These are phyloP conservation scores for Aspergillus conjunctus DNA, from an alignment of 495 filamentous ascomycete genomes.

Conservation along the genomic window DNA sequence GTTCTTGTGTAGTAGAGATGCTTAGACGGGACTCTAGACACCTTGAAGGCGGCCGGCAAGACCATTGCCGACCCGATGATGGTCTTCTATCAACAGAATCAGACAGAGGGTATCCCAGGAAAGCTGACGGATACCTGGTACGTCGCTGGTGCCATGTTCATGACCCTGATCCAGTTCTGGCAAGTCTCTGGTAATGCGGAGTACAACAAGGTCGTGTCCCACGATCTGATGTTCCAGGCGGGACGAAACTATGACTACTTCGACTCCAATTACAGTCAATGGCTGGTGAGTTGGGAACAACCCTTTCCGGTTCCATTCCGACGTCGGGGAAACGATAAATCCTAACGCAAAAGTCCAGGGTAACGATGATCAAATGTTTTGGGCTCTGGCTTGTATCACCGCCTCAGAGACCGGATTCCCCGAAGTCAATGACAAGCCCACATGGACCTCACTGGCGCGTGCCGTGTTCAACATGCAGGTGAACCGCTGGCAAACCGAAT, in stretches of 20 bases:
- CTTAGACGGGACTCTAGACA: constrained; percentile 20
- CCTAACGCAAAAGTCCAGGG: constrained; percentile 28
- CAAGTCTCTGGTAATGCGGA: constrained; percentile 50
- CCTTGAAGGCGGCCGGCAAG: constrained; percentile 25
- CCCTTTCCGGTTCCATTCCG: background rate
- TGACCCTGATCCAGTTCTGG: constrained; percentile 51
- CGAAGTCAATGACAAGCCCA: constrained; percentile 50
- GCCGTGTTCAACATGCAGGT: constrained; percentile 70
- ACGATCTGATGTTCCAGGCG: constrained; percentile 48
- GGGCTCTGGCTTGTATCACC: constrained; percentile 54
- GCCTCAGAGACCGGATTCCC: constrained; percentile 51
- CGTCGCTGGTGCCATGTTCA: constrained; percentile 53
- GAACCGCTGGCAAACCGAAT: constrained; percentile 44
- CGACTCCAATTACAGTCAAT: constrained; percentile 33
- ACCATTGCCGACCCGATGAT: constrained; percentile 43
- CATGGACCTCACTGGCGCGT: constrained; percentile 71
- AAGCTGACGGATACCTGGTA: constrained; percentile 49
- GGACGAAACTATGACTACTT: constrained; percentile 49
- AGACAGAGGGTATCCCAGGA: constrained; percentile 40
- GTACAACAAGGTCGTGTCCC: constrained; percentile 47
- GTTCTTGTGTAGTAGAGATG: background rate
- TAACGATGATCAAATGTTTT: constrained; percentile 57
- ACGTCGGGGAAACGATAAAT: background rate
- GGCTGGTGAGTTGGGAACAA: constrained; percentile 26
- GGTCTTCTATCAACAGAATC: constrained; percentile 49